phyloP scores from a whole-genome alignment of 2,329 filamentous ascomycete species.

The Xylariaceae sp. region DNA sequence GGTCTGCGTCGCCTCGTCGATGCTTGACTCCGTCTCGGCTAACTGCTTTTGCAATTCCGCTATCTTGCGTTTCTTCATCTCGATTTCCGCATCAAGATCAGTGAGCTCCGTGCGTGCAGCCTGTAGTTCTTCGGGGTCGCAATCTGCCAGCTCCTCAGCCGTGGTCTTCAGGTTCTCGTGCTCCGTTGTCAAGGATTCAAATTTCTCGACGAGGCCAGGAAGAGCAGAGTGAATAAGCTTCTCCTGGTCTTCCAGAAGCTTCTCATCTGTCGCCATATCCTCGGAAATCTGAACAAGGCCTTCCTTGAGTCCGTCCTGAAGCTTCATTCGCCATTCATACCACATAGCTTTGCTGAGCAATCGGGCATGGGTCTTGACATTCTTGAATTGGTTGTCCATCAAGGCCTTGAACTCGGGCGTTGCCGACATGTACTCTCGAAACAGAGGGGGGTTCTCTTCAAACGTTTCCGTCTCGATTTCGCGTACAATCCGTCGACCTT shows the following conservation, averaged over 20 bases:
- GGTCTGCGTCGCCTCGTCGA: slow-evolving; percentile 57
- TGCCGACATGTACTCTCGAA: slow-evolving; percentile 85
- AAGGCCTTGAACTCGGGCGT: slow-evolving; percentile 74
- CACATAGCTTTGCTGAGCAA: slow-evolving; percentile 91
- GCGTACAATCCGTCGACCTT: slow-evolving; percentile 81
- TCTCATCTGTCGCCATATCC: slow-evolving; percentile 71
- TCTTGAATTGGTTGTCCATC: slow-evolving; percentile 97
- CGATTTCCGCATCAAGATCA: slow-evolving; percentile 61
- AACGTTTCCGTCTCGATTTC: slow-evolving; percentile 87
- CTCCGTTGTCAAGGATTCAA: slow-evolving; percentile 58
- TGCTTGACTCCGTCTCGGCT: slow-evolving; percentile 58
- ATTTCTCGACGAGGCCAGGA: slow-evolving; percentile 57
- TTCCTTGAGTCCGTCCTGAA: slow-evolving; percentile 74
- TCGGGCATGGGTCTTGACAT: slow-evolving; percentile 88
- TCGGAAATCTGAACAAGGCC: slow-evolving; percentile 70
- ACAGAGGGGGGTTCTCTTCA: slow-evolving; percentile 84
- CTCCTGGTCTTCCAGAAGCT: slow-evolving; percentile 62
- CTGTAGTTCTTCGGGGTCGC: slow-evolving; percentile 73
- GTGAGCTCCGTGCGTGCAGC: slow-evolving; percentile 64
- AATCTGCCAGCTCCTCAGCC: slow-evolving; percentile 70
- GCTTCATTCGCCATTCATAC: slow-evolving; percentile 95
- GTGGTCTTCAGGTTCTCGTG: slow-evolving; percentile 62
- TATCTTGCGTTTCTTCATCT: slow-evolving; percentile 62
- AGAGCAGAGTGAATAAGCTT: slow-evolving; percentile 61
- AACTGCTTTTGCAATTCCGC: slow-evolving; percentile 62